A percentile compares a stretch with the other conserved stretches of the same genome.
Evolutionary conservation across 139 green algal genomes (phyloP).

Genomic region (Gonium pectorale): DNA sequence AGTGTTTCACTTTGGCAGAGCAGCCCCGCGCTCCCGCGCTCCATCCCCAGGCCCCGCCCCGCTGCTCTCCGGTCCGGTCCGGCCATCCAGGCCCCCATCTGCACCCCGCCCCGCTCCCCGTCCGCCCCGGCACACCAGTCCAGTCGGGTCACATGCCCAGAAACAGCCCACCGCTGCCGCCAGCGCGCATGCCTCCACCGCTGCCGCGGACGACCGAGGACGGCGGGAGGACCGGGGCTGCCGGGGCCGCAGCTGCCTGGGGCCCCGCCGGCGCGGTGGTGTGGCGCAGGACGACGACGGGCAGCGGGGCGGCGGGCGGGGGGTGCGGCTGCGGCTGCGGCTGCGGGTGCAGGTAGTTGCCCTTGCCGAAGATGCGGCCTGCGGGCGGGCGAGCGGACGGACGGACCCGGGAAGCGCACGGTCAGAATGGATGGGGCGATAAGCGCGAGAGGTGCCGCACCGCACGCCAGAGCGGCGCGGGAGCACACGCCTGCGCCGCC

Average conservation of each 20-base stretch:
- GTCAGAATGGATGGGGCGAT: not conserved
- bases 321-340: constrained; percentile 3
- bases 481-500: not conserved
- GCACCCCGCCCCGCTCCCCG: no score
- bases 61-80: no score
- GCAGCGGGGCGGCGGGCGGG: not conserved
- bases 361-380: constrained; percentile 40
- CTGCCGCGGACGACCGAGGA: not conserved
- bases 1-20: no score
- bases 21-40: no score
- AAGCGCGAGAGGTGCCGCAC: not conserved
- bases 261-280: not conserved
- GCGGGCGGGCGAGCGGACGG: not conserved
- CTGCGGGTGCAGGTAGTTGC: constrained; percentile 36
- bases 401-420: not conserved
- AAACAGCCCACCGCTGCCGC: not conserved
- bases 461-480: not conserved
- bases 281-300: no score
- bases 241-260: not conserved
- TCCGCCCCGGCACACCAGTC: no score
- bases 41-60: no score
- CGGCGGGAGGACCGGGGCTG: not conserved
- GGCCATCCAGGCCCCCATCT: no score
- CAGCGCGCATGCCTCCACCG: not conserved
- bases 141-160: constrained; percentile 16